A percentile compares a stretch with the other conserved stretches of the same genome.
phyloP scores from a whole-genome alignment of 805 yeast genomes.

The Pichia eremophila region DNA sequence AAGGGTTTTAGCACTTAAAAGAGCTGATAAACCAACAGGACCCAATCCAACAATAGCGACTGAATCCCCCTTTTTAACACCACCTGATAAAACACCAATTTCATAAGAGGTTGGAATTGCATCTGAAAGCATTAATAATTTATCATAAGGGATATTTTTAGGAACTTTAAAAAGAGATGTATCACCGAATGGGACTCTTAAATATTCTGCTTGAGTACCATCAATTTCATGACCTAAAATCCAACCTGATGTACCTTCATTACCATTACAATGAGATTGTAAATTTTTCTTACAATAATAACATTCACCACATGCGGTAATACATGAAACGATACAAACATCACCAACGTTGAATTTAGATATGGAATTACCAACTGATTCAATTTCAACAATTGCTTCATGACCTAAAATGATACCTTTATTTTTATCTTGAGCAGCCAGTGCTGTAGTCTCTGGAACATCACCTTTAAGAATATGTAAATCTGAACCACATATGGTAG shows the following conservation, averaged over 20 bases:
- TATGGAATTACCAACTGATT: conserved; percentile 41
- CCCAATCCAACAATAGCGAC: conserved; percentile 64
- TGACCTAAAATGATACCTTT: conserved; percentile 42
- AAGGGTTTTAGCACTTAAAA: conserved; percentile 42
- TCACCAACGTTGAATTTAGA: conserved; percentile 45
- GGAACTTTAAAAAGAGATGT: conserved; percentile 29
- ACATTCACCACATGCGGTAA: conserved; percentile 53
- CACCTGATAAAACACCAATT: conserved; percentile 52
- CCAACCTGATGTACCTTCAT: conserved; percentile 38
- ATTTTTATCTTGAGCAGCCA: conserved; percentile 14
- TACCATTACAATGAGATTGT: conserved; percentile 49
- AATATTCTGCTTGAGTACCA: conserved; percentile 60
- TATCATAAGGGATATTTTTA: conserved; percentile 29
- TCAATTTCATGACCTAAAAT: conserved; percentile 47
- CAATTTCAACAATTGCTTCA: conserved; percentile 50
- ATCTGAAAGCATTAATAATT: conserved; percentile 52
- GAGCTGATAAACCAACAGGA: conserved; percentile 58
- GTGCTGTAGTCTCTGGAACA: conserved; percentile 42
- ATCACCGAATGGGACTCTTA: conserved; percentile 44
- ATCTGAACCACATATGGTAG: conserved; percentile 61
- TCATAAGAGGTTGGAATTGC: conserved; percentile 62
- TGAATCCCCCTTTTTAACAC: conserved; percentile 42
- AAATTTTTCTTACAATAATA: conserved; percentile 45
- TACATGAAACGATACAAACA: conserved; percentile 54
- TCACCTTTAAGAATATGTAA: conserved; percentile 54